These are phyloP conservation scores for Torulaspora maleeae DNA, from an alignment of 805 yeast species.

Conservation along the genomic window DNA sequence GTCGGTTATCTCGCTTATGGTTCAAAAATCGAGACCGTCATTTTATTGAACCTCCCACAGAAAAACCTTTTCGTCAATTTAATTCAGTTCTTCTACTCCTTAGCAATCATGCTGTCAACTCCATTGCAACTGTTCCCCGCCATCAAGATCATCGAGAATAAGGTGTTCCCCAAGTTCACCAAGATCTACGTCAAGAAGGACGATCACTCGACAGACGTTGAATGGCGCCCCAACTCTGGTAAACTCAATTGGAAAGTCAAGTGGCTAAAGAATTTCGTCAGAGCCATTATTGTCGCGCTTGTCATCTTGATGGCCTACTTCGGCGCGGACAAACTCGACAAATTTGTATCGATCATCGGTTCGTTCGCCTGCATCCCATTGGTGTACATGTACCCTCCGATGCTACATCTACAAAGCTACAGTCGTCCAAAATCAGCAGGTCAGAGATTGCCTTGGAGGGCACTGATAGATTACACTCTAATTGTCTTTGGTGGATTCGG, in stretches of 20 bases:
- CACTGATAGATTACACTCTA: slow-evolving; percentile 45
- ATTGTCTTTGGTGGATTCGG: slow-evolving; percentile 55
- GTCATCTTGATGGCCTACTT: slow-evolving; percentile 57
- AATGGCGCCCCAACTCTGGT: slow-evolving; percentile 44
- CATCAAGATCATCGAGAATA: slow-evolving; percentile 63
- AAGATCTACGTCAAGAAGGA: slow-evolving; percentile 19
- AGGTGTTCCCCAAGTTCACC: slow-evolving; percentile 45
- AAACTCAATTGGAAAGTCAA: slow-evolving; percentile 49
- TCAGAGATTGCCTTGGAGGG: slow-evolving; percentile 29
- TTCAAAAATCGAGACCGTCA: slow-evolving; percentile 56
- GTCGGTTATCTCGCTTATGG: slow-evolving; percentile 73
- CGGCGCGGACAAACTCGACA: slow-evolving; percentile 67
- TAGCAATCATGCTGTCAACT: slow-evolving; percentile 71
- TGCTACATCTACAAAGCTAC: slow-evolving; percentile 59
- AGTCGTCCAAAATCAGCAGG: slow-evolving; percentile 28
- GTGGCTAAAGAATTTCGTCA: slow-evolving; percentile 61
- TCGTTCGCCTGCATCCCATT: slow-evolving; percentile 82
- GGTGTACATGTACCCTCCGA: slow-evolving; percentile 82
- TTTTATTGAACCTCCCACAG: slow-evolving; percentile 69
- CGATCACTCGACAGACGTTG: slow-evolving; percentile 15
- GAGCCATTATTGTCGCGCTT: slow-evolving; percentile 49
- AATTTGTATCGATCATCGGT: slow-evolving; percentile 75
- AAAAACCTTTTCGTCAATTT: slow-evolving; percentile 53
- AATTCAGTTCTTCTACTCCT: slow-evolving; percentile 66
- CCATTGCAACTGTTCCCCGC: slow-evolving; percentile 83